Evolutionary conservation across 352 stramenopile species (phyloP).

Genomic region (Globisporangium barbulae): DNA sequence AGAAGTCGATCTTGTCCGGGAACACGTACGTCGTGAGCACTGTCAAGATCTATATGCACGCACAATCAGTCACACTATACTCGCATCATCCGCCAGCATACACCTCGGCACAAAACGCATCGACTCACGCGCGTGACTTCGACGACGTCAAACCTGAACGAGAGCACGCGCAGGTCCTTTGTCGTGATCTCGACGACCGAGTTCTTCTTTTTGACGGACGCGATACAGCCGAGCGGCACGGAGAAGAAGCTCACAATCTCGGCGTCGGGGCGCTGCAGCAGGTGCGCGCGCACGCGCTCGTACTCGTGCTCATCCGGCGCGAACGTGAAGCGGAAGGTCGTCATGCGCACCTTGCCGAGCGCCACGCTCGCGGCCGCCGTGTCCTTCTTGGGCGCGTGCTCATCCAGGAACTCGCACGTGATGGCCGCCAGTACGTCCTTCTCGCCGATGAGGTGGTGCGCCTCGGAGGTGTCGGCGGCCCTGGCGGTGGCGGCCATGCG

Average conservation of each 20-base stretch:
- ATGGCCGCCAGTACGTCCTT: constrained; percentile 74
- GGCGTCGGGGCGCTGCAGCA: constrained; percentile 50
- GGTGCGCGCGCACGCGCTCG: constrained; percentile 43
- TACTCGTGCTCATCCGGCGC: constrained; percentile 56
- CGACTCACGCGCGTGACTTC: constrained; percentile 57
- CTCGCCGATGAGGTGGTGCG: constrained; percentile 59
- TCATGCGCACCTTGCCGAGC: constrained; percentile 77
- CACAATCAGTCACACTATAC: neutral
- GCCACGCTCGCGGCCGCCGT: constrained; percentile 54
- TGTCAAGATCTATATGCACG: constrained; percentile 48
- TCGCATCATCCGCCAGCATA: neutral
- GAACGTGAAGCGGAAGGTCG: constrained; percentile 85
- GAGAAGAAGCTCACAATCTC: constrained; percentile 80
- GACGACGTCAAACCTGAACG: constrained; percentile 71
- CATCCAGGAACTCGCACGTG: constrained; percentile 72
- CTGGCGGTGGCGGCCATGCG: constrained; percentile 22
- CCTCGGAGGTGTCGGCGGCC: constrained; percentile 18
- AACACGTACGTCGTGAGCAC: constrained; percentile 84
- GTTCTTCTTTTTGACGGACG: constrained; percentile 79
- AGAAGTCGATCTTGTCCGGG: constrained; percentile 76
- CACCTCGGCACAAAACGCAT: no score
- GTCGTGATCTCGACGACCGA: constrained; percentile 72
- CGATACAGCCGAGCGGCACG: constrained; percentile 68
- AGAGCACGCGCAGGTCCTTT: constrained; percentile 76
- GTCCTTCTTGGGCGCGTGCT: constrained; percentile 55